Base-by-base conservation (phyloP, 2,329 filamentous ascomycete genomes). In the Pleoardoris graminearum region DNA sequence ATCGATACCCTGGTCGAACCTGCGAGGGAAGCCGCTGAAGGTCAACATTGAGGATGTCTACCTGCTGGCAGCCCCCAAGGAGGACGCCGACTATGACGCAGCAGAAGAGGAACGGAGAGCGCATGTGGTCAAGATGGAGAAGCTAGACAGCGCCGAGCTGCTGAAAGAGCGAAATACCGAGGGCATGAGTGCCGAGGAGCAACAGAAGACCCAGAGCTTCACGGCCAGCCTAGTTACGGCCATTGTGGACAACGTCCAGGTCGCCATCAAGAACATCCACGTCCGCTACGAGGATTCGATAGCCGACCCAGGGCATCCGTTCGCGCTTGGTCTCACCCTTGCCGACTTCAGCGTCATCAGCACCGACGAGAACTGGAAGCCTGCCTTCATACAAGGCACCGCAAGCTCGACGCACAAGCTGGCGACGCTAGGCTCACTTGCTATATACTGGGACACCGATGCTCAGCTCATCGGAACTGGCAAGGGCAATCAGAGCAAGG, bases 401-500 rank as follows among this genome's bases (percentile, higher is more conserved):
- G 85, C 85, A 41, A 81, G 82, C 23, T 89, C 88, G 11, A 97
- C 92, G 19, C 90, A 99, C 78, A 99, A 99, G 76, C 81, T 99
- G 39, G 94, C 92, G 5, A 95, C 88, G 2, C 81, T 99, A 14
- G 91, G 90, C 27, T 91, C 92, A 4, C 77, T 99, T 45, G 91
- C 94, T 2, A 83, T 97, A 8, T 99, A 99, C 75, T 99, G 95
- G 94, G 95, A 99, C 72, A 99, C 94, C 1, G 93, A 99, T 72
- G 85, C 91, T 1, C 81, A 87, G 22, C 81, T 99, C 3, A 80
- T 97, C 37, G 91, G 91, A 11, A 86, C 89, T 4, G 91, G 91
- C 7, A 87, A 89, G 61, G 90, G 94, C 60, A 84, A 84, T 3
- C 79, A 85, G 53, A 78, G 81, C 7, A 83, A 79, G 36, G 79